Conservation (phyloP, 75 land plant species). For the Pinus taeda region DNA sequence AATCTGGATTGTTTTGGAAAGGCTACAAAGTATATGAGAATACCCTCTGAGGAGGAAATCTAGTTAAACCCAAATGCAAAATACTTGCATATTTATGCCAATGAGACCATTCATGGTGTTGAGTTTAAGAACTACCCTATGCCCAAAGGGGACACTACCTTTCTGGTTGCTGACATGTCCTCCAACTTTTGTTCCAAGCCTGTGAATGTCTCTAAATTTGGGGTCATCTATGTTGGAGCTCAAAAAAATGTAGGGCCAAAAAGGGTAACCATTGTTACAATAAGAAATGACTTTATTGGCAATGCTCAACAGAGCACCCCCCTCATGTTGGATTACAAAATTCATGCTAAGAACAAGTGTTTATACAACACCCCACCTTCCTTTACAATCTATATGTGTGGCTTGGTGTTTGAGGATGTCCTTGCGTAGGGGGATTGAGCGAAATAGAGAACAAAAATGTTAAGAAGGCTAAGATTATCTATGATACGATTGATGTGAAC, state of each 20-base stretch:
- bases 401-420: conserved; percentile 88
- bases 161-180: conserved; percentile 92
- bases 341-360: conserved; percentile 81
- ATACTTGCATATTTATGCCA: conserved; percentile 91
- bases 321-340: conserved; percentile 96
- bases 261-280: conserved; percentile 86
- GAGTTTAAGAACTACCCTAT: conserved; percentile 87
- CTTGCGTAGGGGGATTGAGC: conserved; percentile 69
- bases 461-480: conserved; percentile 77
- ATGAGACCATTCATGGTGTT: conserved; percentile 97
- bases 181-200: conserved; percentile 99
- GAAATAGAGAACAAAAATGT: conserved; percentile 81
- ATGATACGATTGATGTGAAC: conserved; percentile 85
- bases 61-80: conserved; percentile 59
- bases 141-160: conserved; percentile 19
- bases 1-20: conserved; percentile 83
- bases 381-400: conserved; percentile 87
- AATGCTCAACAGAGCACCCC: conserved; percentile 75
- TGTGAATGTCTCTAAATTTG: conserved; percentile 89
- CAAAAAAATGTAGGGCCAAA: conserved; percentile 98
- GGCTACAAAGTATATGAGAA: conserved; percentile 63
- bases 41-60: conserved; percentile 52
- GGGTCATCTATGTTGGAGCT: conserved; percentile 89
- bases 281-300: conserved; percentile 81
- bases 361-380: conserved; percentile 97